Conservation (phyloP, 2,329 filamentous ascomycete genomes). For the Cladosporium oxysporum region DNA sequence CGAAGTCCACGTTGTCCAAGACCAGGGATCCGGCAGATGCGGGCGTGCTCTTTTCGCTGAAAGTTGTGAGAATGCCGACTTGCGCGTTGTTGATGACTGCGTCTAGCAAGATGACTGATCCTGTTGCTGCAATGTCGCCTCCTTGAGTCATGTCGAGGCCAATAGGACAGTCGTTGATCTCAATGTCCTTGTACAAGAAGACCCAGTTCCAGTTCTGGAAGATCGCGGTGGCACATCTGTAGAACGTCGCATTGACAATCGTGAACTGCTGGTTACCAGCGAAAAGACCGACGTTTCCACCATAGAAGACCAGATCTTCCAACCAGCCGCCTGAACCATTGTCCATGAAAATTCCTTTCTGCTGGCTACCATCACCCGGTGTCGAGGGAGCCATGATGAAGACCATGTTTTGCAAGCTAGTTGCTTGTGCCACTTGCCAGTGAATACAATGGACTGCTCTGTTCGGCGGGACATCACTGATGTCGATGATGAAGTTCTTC, state of each 20-base stretch:
- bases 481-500: conserved; percentile 59
- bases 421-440: conserved; percentile 68
- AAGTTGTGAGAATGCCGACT: conserved; percentile 76
- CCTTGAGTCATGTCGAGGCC: conserved; percentile 72
- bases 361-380: conserved; percentile 41
- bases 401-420: conserved; percentile 60
- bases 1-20: conserved; percentile 85
- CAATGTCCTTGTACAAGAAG: conserved; percentile 76
- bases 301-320: conserved; percentile 80
- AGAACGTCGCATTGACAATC: conserved; percentile 79
- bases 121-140: conserved; percentile 60
- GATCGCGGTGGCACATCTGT: conserved; percentile 77
- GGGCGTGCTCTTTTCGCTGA: conserved; percentile 58
- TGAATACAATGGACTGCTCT: conserved; percentile 56
- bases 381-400: conserved; percentile 49
- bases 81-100: conserved; percentile 74
- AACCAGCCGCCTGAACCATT: conserved; percentile 73
- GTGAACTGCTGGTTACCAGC: conserved; percentile 88
- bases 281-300: conserved; percentile 75
- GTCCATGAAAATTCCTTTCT: conserved; percentile 63
- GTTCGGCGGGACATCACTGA: conserved; percentile 34
- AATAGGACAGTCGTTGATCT: conserved; percentile 58
- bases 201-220: conserved; percentile 93
- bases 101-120: conserved; percentile 79
- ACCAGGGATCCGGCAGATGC: conserved; percentile 77